Base-by-base conservation (phyloP, 1,284 basidiomycete species). In the Tylopilus sp. region DNA sequence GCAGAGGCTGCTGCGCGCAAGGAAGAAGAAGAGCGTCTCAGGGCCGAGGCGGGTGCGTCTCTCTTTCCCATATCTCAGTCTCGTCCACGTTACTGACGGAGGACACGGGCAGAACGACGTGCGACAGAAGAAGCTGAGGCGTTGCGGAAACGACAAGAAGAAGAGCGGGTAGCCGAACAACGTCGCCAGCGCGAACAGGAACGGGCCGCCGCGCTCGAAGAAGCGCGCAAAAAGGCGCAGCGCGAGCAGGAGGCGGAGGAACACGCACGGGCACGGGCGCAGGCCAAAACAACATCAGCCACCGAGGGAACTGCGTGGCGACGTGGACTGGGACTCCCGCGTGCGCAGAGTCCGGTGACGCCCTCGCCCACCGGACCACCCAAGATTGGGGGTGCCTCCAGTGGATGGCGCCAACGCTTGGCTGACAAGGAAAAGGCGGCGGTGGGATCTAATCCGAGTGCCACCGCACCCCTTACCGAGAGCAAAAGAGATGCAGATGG, bases 201-300 rank as follows among this genome's bases (percentile, higher is more conserved):
- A 60, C 84, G 87, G 40, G 76, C 75, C 10, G 79, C 77, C 39
- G 76, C 75, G 1, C 39, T 65, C 18, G 87, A 91, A 58, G 67
- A 76, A 33, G 81, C 79, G 3, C 77, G 77, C 18, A 69, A 75
- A 41, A 88, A 86, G 60, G 70, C 67, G n/a, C 79, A 86, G 61
- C 80, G 87, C 52, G 92, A 93, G 63, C 88, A 89, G 46, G 92
- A 93, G 60, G 90, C 89, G 0, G 77, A 82, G 59, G 76, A 76
- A 13, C 79, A 81, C 33, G 60, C 58, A 9, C 68, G 67, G 52
- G 56, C 64, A 46, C 68, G 54, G 58, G 59, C 59, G 65, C 70
- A 54, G 37, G 23, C 55, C 44, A 61, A 62, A 35, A 56, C 59
- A 11, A 16, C 49, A 1, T 21, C 44, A 2, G 25, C 18, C 25